A percentile compares a stretch with the other conserved stretches of the same genome.
Evolutionary conservation across 805 yeast species (phyloP).

Genomic region (Saccharomycopsis sp.): DNA sequence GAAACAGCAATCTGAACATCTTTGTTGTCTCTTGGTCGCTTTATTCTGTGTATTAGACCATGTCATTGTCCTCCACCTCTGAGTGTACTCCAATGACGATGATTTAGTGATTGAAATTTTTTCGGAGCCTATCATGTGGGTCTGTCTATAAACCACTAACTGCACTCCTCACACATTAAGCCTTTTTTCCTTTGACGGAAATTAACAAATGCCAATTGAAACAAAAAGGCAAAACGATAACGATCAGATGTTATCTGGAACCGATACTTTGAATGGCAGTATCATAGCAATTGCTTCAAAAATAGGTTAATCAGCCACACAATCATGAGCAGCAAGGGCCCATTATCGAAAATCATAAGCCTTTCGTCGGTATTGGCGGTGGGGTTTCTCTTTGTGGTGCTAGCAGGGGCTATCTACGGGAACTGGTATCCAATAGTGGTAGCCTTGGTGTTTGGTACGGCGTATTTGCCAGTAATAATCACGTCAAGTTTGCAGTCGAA

Average conservation of each 20-base stretch:
- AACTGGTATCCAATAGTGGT: slow-evolving; percentile 16
- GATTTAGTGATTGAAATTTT: too few species aligned
- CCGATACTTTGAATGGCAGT: too few species aligned
- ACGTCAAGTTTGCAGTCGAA: slow-evolving; percentile 5
- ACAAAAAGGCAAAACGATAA: too few species aligned
- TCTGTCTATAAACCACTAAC: too few species aligned
- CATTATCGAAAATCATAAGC: slow-evolving; percentile 14
- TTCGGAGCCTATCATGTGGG: too few species aligned
- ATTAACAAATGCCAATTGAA: too few species aligned
- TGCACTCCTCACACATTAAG: too few species aligned
- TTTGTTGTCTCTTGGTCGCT: not conserved
- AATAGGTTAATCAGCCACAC: not conserved
- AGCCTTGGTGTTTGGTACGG: slow-evolving; percentile 12
- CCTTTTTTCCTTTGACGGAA: too few species aligned
- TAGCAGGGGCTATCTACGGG: slow-evolving; percentile 20
- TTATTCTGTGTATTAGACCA: too few species aligned
- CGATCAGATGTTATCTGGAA: too few species aligned
- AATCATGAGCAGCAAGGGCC: not conserved
- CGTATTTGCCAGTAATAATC: slow-evolving; percentile 16
- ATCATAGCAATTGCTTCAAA: not conserved
- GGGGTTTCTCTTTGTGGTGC: slow-evolving; percentile 18
- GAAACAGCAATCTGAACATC: not conserved
- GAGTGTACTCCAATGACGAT: too few species aligned
- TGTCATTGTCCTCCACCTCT: too few species aligned
- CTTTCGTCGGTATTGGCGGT: slow-evolving; percentile 18